These are phyloP conservation scores for Rhinocladiella similis DNA, from an alignment of 2,329 filamentous ascomycete species.

Conservation along the genomic window DNA sequence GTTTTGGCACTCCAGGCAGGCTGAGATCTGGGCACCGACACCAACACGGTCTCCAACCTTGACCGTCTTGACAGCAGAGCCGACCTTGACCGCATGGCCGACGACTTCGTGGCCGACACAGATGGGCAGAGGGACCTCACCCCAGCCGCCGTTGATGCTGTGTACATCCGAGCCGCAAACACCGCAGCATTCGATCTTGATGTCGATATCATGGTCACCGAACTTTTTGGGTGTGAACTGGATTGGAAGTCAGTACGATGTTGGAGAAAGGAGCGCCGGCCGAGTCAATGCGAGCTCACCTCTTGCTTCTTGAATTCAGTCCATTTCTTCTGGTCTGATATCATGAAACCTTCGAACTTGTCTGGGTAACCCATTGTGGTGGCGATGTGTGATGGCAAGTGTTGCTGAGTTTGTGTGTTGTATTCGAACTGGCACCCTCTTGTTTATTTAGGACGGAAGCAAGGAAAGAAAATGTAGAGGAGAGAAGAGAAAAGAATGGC, in stretches of 20 bases:
- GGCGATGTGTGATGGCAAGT: background rate
- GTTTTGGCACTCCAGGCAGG: conserved; percentile 64
- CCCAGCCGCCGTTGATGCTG: conserved; percentile 64
- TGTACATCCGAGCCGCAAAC: conserved; percentile 73
- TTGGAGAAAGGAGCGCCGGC: background rate
- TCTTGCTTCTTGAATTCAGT: conserved; percentile 58
- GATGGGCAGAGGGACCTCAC: conserved; percentile 51
- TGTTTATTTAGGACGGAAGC: no score
- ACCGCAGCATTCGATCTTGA: conserved; percentile 81
- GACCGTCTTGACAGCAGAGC: conserved; percentile 62
- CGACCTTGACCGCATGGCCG: conserved; percentile 67
- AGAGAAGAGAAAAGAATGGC: no score
- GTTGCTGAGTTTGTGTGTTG: no score
- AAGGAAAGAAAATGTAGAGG: no score
- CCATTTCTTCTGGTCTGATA: conserved; percentile 67
- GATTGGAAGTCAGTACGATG: conserved; percentile 3
- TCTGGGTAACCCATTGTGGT: conserved; percentile 46
- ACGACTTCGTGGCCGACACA: conserved; percentile 66
- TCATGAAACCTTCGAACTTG: conserved; percentile 48
- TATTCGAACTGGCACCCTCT: no score
- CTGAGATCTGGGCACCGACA: conserved; percentile 67
- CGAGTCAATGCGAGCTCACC: conserved; percentile 34
- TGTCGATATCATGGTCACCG: conserved; percentile 81
- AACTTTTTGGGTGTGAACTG: conserved; percentile 83
- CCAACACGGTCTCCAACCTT: conserved; percentile 66